Evolutionary conservation across 1,139 yeast genomes (phyloP).

Genomic region (Protomyces arabidopsidicola): DNA sequence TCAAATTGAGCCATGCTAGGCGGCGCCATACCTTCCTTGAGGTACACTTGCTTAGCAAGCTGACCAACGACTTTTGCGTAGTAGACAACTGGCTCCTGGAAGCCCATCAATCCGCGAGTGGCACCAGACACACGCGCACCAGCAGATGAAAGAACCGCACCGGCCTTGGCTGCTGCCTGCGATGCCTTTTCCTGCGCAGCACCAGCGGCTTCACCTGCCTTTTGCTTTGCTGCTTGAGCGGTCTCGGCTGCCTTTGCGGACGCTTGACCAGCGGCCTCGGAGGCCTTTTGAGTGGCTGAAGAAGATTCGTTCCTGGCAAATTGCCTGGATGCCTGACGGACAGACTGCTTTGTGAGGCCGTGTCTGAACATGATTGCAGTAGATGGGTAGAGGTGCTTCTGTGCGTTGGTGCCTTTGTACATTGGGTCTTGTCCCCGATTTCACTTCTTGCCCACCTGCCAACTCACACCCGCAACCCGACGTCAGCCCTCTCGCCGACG

Average conservation of each 20-base stretch:
- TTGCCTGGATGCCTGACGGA: slow-evolving; percentile 1
- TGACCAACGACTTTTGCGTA: slow-evolving; percentile 89
- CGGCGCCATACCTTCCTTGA: slow-evolving; percentile 89
- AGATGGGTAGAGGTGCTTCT: background rate
- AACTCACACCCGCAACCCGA: background rate
- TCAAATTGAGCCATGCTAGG: slow-evolving; percentile 77
- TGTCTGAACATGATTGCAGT: background rate
- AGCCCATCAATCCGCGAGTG: slow-evolving; percentile 15
- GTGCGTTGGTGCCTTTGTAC: background rate
- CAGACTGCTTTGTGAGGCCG: background rate
- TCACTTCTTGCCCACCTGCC: background rate
- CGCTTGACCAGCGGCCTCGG: background rate
- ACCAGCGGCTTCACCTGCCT: slow-evolving; percentile 19
- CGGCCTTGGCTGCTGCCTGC: slow-evolving; percentile 20
- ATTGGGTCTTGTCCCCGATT: background rate
- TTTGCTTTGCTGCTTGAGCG: slow-evolving; percentile 20
- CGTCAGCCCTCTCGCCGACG: background rate
- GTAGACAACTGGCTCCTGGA: slow-evolving; percentile 46
- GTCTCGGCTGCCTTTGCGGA: background rate
- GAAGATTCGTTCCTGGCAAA: slow-evolving; percentile 4
- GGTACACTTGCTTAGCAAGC: slow-evolving; percentile 81
- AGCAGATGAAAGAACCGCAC: slow-evolving; percentile 19
- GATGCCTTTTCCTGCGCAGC: slow-evolving; percentile 23
- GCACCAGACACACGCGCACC: slow-evolving; percentile 7
- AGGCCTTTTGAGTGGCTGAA: slow-evolving; percentile 2